phyloP scores from a whole-genome alignment of 148 eudicot species.

The Fagopyrum tataricum region DNA sequence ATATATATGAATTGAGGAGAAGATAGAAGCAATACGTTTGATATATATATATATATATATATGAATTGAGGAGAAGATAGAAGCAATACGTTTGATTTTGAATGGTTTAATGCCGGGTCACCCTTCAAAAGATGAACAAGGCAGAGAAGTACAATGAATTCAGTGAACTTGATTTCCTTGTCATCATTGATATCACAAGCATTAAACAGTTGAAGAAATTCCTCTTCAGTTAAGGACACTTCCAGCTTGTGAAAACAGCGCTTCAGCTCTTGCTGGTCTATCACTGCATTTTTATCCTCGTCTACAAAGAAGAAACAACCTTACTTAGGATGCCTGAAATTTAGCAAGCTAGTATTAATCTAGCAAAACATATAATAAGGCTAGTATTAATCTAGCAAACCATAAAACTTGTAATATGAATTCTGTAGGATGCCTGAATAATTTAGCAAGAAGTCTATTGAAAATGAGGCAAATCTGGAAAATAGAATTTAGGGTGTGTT shows the following conservation, averaged over 20 bases:
- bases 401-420: too few species aligned
- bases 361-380: too few species aligned
- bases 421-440: too few species aligned
- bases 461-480: too few species aligned
- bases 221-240: conserved; percentile 69
- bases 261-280: conserved; percentile 70
- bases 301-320: conserved; percentile 29
- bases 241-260: conserved; percentile 58
- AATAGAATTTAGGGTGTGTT: too few species aligned
- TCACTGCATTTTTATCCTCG: conserved; percentile 65
- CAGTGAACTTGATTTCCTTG: conserved; percentile 63
- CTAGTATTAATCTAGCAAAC: too few species aligned
- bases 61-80: background rate
- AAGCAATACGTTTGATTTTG: conserved; percentile 31
- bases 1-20: too few species aligned
- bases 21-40: background rate
- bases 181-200: conserved; percentile 72
- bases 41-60: too few species aligned
- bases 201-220: conserved; percentile 56
- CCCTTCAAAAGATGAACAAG: conserved; percentile 82
- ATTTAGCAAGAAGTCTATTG: too few species aligned
- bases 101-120: conserved; percentile 33
- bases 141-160: conserved; percentile 89
- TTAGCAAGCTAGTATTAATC: too few species aligned
- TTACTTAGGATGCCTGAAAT: too few species aligned